Percentiles rank a stretch among this genome's conserved stretches.
These are phyloP conservation scores for Citrus medica DNA, from an alignment of 345 rosid genomes.

Conservation along the genomic window DNA sequence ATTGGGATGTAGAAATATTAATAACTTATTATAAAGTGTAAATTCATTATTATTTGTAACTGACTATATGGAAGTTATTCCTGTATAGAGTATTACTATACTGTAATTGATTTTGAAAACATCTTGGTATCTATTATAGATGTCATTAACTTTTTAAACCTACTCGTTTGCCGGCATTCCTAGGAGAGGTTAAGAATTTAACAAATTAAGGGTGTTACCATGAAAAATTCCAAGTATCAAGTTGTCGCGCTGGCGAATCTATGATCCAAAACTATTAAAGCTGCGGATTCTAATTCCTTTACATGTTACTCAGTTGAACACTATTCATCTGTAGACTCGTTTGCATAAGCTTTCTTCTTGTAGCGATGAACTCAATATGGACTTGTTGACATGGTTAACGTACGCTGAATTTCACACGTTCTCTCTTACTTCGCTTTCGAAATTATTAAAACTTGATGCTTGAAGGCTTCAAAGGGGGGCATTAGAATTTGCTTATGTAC, in stretches of 20 bases:
- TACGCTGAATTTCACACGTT: neutral
- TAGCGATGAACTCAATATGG: neutral
- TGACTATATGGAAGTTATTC: too few relatives aligned
- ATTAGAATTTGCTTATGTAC: neutral
- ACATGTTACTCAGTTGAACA: neutral
- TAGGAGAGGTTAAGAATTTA: neutral
- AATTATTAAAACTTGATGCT: neutral
- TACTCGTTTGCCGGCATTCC: neutral
- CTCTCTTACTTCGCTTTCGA: neutral
- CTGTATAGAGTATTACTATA: accelerated
- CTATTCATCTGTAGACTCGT: neutral
- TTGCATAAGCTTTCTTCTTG: neutral
- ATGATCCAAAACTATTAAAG: neutral
- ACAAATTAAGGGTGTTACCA: neutral
- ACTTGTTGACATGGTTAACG: neutral
- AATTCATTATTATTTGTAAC: too few relatives aligned
- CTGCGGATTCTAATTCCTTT: neutral
- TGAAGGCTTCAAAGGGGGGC: too few relatives aligned
- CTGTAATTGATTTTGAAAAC: neutral
- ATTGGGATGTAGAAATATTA: too few relatives aligned
- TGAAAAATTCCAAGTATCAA: neutral
- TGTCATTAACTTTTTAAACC: neutral
- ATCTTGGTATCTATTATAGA: neutral
- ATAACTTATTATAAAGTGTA: too few relatives aligned
- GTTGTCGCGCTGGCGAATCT: neutral